phyloP scores from a whole-genome alignment of 257 asterid genomes.

The Gentiana straminea region DNA sequence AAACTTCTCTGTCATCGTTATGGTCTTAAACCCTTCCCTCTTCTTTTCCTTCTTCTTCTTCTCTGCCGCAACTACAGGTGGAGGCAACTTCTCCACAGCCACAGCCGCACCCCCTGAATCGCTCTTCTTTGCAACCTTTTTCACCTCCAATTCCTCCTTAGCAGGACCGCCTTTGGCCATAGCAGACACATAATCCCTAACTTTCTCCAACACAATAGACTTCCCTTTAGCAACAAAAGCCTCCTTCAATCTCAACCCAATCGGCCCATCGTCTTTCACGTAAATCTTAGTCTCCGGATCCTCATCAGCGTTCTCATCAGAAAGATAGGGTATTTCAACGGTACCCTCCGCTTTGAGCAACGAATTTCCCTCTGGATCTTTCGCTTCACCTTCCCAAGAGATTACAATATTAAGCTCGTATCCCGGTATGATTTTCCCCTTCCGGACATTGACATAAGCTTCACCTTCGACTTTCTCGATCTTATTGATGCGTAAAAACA shows the following conservation, averaged over 20 bases:
- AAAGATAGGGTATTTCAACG: slow-evolving; percentile 71
- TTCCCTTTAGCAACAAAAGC: slow-evolving; percentile 63
- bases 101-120: slow-evolving; percentile 5
- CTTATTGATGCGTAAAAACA: slow-evolving; percentile 35
- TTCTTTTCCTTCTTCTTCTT: slow-evolving; percentile 39
- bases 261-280: slow-evolving; percentile 69
- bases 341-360: slow-evolving; percentile 49
- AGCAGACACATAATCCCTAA: slow-evolving; percentile 45
- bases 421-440: slow-evolving; percentile 85
- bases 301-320: slow-evolving; percentile 94
- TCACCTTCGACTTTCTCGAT: slow-evolving; percentile 71
- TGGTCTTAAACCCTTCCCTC: slow-evolving; percentile 86
- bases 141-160: slow-evolving; percentile 74
- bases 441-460: slow-evolving; percentile 87
- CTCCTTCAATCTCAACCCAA: slow-evolving; percentile 64
- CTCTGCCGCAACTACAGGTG: slow-evolving; percentile 21
- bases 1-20: slow-evolving; percentile 79
- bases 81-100: background rate
- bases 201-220: slow-evolving; percentile 65
- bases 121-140: slow-evolving; percentile 31
- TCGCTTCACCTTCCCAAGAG: slow-evolving; percentile 72
- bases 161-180: slow-evolving; percentile 92
- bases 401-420: slow-evolving; percentile 57
- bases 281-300: slow-evolving; percentile 63
- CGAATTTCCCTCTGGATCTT: slow-evolving; percentile 41